A percentile compares a stretch with the other conserved stretches of the same genome.
Conservation (phyloP, 495 filamentous ascomycete genomes). For the Parathielavia appendiculata region DNA sequence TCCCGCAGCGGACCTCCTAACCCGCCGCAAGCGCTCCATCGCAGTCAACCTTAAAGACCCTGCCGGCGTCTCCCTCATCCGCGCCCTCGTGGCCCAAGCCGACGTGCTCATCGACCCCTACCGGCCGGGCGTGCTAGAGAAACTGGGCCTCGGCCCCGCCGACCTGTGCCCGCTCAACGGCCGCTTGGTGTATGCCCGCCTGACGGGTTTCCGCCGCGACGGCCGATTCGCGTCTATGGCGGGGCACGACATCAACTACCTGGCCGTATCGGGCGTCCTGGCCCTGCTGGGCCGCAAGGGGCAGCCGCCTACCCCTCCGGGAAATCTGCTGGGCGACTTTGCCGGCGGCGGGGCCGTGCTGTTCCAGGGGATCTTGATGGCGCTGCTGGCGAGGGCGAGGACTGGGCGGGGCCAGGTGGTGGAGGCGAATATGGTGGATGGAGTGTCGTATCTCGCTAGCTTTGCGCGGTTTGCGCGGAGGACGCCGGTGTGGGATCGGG, state of each 20-base stretch:
- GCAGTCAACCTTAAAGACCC: conserved; percentile 68
- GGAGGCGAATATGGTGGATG: conserved; percentile 96
- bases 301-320: conserved; percentile 69
- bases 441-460: conserved; percentile 67
- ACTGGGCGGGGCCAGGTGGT: conserved; percentile 79
- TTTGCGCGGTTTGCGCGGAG: conserved; percentile 64
- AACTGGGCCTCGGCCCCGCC: conserved; percentile 67
- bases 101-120: conserved; percentile 91
- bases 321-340: conserved; percentile 84
- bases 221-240: conserved; percentile 83
- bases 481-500: conserved; percentile 52
- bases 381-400: conserved; percentile 48
- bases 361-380: conserved; percentile 64
- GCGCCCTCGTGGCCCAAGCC: conserved; percentile 53
- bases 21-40: conserved; percentile 73
- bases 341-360: conserved; percentile 82
- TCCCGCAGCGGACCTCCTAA: conserved; percentile 62
- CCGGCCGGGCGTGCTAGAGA: conserved; percentile 84
- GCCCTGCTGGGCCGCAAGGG: conserved; percentile 64
- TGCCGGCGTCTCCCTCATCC: conserved; percentile 57
- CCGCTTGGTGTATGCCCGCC: conserved; percentile 72
- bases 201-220: conserved; percentile 85
- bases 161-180: conserved; percentile 61
- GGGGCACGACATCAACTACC: conserved; percentile 97
- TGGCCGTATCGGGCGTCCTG: conserved; percentile 79